Base-by-base conservation (phyloP, 2,329 filamentous ascomycete species). In the Ascosphaera pollenicola region DNA sequence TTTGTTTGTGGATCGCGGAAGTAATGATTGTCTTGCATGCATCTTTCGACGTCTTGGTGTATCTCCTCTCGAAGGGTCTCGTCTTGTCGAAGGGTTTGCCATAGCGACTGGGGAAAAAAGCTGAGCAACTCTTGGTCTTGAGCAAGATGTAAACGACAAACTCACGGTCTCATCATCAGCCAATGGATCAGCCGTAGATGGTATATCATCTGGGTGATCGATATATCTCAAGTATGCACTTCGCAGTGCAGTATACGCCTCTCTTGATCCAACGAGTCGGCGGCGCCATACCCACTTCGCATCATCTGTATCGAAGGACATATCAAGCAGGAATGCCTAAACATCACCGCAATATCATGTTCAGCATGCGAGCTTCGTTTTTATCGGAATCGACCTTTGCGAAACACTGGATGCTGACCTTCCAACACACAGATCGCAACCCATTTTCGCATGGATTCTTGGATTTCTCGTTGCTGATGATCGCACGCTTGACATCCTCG, bases 371-470 rank as follows among this genome's bases (percentile, higher is more conserved):
- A 17, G 26, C 8, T 3, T 13, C 18, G 36, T 36, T 36, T 41
- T 11, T 35, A 19, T 18, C 18, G 21, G 35, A 11, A 16, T 28
- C 8, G 17, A 32, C 26, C 13, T 30, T 18, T 40, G 41, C 21
- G 34, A 39, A 44, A 21, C 30, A 19, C 3, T n/a, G 37, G 41
- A 39, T 44, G 40, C 48, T 49, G 52, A 78, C 80, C 72, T 93
- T 94, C 87, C 87, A 95, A 57, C 79, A 92, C 30, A 91, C 69
- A 2, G 87, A 94, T 41, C 85, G 74, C 46, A 84, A 71, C 11
- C 82, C 83, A 36, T 73, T 64, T 39, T 74, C 60, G 53, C 78
- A 83, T 37, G 76, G 73, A 49, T 69, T 78, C 8, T 56, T 56
- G 13, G 67, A 55, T 15, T 69, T 53, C 42, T 57, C 68, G 48